Conservation (phyloP, 2,329 filamentous ascomycete genomes). For the Aspergillus sp. region DNA sequence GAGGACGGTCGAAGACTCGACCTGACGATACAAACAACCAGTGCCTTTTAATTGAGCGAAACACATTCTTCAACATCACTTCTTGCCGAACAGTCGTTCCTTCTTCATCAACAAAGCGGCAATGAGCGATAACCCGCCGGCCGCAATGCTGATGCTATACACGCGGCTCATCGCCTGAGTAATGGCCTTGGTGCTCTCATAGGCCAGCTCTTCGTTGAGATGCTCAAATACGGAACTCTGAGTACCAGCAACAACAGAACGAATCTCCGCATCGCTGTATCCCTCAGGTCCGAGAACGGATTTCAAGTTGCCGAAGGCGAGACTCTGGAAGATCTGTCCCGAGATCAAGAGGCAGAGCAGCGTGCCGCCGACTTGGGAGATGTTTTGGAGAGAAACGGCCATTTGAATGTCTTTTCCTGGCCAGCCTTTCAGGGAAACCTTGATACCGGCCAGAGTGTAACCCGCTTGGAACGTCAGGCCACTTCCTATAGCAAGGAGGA, state of each 20-base stretch:
- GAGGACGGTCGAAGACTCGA: too few relatives aligned
- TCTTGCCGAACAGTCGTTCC: background rate
- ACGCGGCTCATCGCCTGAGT: conserved; percentile 19
- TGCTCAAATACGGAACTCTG: conserved; percentile 32
- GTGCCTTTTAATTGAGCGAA: too few relatives aligned
- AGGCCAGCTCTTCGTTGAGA: conserved; percentile 24
- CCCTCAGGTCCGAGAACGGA: conserved; percentile 27
- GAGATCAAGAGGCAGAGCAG: conserved; percentile 19
- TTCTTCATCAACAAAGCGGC: conserved; percentile 1
- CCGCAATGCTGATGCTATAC: conserved; percentile 29
- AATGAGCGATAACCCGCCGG: conserved; percentile 2
- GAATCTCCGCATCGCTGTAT: conserved; percentile 28
- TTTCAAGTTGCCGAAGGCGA: conserved; percentile 24
- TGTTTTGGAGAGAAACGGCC: conserved; percentile 6
- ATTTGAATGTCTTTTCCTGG: background rate
- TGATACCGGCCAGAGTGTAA: background rate
- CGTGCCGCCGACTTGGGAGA: conserved; percentile 19
- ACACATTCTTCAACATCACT: background rate
- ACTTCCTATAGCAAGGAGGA: background rate
- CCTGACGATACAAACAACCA: too few relatives aligned
- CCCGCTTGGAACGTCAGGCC: background rate
- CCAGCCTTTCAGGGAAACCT: background rate
- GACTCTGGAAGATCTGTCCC: conserved; percentile 14
- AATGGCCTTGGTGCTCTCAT: conserved; percentile 32
- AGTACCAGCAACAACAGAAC: conserved; percentile 31